A percentile compares a stretch with the other conserved stretches of the same genome.
phyloP scores from a whole-genome alignment of 441 rosid genomes.

The Macaranga tanarius region DNA sequence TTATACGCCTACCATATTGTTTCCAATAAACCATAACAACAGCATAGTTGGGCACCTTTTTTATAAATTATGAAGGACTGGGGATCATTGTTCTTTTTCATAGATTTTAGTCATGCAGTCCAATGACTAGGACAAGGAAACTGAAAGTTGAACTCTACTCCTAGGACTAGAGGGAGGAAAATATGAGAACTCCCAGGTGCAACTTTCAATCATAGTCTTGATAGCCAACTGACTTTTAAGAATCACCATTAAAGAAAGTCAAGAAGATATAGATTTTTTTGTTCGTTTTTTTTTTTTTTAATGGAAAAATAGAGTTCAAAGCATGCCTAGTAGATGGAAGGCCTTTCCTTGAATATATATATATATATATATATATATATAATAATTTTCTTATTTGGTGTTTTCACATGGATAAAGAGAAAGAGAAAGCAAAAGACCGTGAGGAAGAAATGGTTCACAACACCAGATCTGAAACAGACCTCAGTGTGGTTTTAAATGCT shows the following conservation, averaged over 20 bases:
- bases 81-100: neutral
- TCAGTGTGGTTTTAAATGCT: slow-evolving; percentile 51
- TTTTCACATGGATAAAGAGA: slow-evolving; percentile 13
- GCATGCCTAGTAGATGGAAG: neutral
- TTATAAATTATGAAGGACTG: neutral
- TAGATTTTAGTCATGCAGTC: neutral
- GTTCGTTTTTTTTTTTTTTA: too few species aligned
- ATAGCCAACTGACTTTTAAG: neutral
- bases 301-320: neutral
- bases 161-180: neutral
- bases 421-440: slow-evolving; percentile 30
- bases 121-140: neutral
- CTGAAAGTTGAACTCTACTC: too few species aligned
- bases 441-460: slow-evolving; percentile 31
- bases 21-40: too few species aligned
- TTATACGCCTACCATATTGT: too few species aligned
- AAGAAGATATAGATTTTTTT: neutral
- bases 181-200: neutral
- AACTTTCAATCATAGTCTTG: neutral
- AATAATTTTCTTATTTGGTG: neutral
- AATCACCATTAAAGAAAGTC: neutral
- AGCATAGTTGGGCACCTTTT: neutral
- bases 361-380: neutral
- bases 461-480: slow-evolving; percentile 43
- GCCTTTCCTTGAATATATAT: neutral